Evolutionary conservation across 2,329 filamentous ascomycete genomes (phyloP), one percentile per base, ranked within the genome.

Genomic region (Stemphylium vesicarium): DNA sequence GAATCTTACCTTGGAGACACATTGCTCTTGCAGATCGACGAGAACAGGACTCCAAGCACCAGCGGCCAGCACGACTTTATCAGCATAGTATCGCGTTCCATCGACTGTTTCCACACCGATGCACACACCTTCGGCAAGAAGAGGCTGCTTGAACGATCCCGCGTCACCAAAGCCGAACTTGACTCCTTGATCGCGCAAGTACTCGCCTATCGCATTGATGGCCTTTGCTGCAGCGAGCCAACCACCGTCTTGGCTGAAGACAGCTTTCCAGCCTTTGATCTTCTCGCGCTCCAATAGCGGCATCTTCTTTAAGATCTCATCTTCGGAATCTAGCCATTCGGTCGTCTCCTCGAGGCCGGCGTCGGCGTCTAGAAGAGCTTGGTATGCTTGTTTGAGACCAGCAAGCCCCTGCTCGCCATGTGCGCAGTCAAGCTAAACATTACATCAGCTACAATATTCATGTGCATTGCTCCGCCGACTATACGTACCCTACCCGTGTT

Each of bases 1-100:
- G 15, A 6, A 50, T 26, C 81, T 40, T n/a, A 87, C 84, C 4
- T 84, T 87, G 0, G 84, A 37, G 81, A 85, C 58, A 76, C 73
- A 46, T 37, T 72, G 70, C 13, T 70, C 68, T 37, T 70, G 51
- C 15, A 72, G 40, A 39, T 72, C 66, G 2, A 72, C 62, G n/a
- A 72, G 46, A 8, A 57, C 49, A 2, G 70, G 53, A 58, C 62
- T 71, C 70, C 70, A 72, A 1, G 70, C 69, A 13, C 70, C 70
- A n/a, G 79, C 72, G 15, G 79, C 79, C 20, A 81, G 59, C 10
- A 80, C 71, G 0, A 80, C 73, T 60, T 79, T 79, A 50, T 80
- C 76, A 9, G 72, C 78, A 35, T 73, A 72, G 46, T 80, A 80
- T 40, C 67, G 71, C 1, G 76, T 75, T 4, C 77, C 78, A 39